Conservation (phyloP, 2,329 filamentous ascomycete genomes). For the Lecanicillium sp. region DNA sequence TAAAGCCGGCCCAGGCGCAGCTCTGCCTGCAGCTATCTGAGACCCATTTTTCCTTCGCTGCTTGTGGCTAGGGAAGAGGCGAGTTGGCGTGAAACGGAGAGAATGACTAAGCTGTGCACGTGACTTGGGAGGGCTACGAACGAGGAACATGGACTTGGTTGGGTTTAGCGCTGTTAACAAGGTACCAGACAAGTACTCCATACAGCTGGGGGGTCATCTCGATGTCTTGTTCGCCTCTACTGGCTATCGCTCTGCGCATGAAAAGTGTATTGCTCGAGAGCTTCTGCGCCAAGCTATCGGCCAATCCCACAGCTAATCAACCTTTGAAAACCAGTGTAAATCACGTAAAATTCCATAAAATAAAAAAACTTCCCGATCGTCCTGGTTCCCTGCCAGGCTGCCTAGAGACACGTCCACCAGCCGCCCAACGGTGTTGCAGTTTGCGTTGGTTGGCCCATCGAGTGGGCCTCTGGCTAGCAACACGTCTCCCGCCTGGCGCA, state of each 20-base stretch:
- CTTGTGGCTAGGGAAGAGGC: constrained; percentile 5
- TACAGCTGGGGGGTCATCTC: background rate
- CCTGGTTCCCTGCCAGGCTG: too few species aligned
- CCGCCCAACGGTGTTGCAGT: background rate
- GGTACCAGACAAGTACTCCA: constrained; percentile 4
- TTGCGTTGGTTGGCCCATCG: constrained; percentile 7
- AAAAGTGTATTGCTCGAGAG: too few species aligned
- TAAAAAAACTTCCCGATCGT: background rate
- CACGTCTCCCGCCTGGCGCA: constrained; percentile 15
- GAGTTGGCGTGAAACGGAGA: too few species aligned
- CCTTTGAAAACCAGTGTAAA: too few species aligned
- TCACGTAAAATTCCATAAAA: too few species aligned
- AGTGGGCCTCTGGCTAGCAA: constrained; percentile 14
- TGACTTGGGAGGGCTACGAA: background rate
- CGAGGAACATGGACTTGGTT: background rate
- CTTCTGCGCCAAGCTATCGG: too few species aligned
- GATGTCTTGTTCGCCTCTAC: background rate
- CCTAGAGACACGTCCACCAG: too few species aligned
- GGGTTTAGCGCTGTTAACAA: background rate
- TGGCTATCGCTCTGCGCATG: background rate
- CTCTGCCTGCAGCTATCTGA: constrained; percentile 6
- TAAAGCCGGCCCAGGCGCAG: constrained; percentile 14
- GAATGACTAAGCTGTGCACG: too few species aligned
- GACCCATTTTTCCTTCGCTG: background rate
- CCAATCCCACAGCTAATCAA: too few species aligned